These are phyloP conservation scores for Rutidosis leptorrhynchoides DNA, from an alignment of 129 eudicot genomes.

Conservation along the genomic window DNA sequence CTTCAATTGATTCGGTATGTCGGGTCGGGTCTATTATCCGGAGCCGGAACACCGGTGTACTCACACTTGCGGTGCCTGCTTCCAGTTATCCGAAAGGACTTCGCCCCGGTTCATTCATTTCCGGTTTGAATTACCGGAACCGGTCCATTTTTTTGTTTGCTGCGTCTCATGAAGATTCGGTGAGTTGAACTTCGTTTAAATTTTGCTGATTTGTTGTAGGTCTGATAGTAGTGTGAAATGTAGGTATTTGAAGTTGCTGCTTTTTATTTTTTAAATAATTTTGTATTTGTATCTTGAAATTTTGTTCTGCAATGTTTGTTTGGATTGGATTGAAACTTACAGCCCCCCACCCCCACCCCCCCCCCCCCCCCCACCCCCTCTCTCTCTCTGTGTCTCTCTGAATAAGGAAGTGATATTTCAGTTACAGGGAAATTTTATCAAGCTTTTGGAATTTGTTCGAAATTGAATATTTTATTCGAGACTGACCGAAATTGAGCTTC, in stretches of 20 bases:
- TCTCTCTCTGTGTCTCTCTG: too few species aligned
- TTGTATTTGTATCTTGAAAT: neutral
- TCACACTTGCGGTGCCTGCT: conserved; percentile 24
- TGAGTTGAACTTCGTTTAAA: conserved; percentile 26
- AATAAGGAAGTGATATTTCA: too few species aligned
- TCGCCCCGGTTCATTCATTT: conserved; percentile 25
- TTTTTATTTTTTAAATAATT: neutral
- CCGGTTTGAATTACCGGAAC: conserved; percentile 26
- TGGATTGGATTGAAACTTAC: conserved; percentile 3
- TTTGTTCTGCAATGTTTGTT: neutral
- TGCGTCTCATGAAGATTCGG: conserved; percentile 79
- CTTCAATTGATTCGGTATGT: conserved; percentile 28
- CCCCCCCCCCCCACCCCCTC: too few species aligned
- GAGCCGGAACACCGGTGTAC: conserved; percentile 30
- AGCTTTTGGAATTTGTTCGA: neutral
- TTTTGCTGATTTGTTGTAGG: neutral
- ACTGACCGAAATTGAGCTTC: neutral
- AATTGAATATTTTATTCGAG: too few species aligned
- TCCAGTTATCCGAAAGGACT: conserved; percentile 32
- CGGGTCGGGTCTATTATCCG: conserved; percentile 22
- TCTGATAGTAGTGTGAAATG: neutral
- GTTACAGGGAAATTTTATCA: neutral
- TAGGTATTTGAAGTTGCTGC: too few species aligned
- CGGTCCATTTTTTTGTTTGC: conserved; percentile 48
- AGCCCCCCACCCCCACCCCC: too few species aligned